Percentiles rank a stretch among this genome's conserved stretches.
Conservation (phyloP, 768 basidiomycete species). For the Leccinum boreale region DNA sequence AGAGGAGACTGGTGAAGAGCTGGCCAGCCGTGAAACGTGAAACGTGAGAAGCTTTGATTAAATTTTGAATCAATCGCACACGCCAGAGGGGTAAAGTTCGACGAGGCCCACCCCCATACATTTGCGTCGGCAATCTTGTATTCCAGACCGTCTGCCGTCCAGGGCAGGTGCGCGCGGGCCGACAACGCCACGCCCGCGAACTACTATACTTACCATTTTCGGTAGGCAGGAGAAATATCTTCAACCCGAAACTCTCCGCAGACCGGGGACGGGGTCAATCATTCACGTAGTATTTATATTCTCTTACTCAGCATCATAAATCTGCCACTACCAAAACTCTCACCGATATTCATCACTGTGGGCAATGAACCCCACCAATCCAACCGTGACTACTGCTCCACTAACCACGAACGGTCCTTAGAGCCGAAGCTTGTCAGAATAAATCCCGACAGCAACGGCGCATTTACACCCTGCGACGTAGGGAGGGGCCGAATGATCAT, state of each 20-base stretch:
- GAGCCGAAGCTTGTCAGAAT: slow-evolving; percentile 39
- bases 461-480: slow-evolving; percentile 40
- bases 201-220: too few relatives aligned
- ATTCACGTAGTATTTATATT: too few relatives aligned
- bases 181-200: too few relatives aligned
- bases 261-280: too few relatives aligned
- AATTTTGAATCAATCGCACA: not conserved
- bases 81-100: too few relatives aligned
- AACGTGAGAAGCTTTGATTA: not conserved
- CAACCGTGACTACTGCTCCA: slow-evolving; percentile 27
- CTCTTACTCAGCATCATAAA: too few relatives aligned
- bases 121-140: too few relatives aligned
- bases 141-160: too few relatives aligned
- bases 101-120: too few relatives aligned
- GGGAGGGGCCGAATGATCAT: slow-evolving; percentile 37
- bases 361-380: slow-evolving; percentile 46
- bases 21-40: not conserved
- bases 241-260: not conserved
- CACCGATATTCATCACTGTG: slow-evolving; percentile 13
- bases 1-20: not conserved
- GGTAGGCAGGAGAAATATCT: too few relatives aligned
- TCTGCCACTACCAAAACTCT: too few relatives aligned
- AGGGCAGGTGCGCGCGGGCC: too few relatives aligned
- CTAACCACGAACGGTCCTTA: slow-evolving; percentile 49
- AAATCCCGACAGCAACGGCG: slow-evolving; percentile 37